Evolutionary conservation across 1,284 basidiomycete species (phyloP), one percentile per base, ranked within the genome.

Genomic region (Volvariella volvacea): DNA sequence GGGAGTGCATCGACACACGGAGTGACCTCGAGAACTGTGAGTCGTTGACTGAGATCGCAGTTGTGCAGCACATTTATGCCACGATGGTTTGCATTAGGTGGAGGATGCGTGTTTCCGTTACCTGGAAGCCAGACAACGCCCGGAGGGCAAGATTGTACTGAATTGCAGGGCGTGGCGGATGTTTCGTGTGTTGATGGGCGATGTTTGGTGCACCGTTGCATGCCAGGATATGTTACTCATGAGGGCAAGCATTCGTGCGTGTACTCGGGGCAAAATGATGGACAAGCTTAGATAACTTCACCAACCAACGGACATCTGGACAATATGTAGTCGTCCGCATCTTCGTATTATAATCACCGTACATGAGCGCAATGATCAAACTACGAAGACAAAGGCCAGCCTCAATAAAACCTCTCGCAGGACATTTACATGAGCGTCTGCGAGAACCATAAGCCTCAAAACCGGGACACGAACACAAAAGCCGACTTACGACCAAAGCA

Each of bases 1-100:
- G 67, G 67, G 74, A 77, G 48, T 77, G 74, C 48, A 52, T 78
- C 41, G 57, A 76, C 49, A 69, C 67, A 3, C 54, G 58, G 45
- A 63, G 52, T 30, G 71, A 76, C 44, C 61, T 76, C 12, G 73
- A 76, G 54, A 76, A 73, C 61, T 78, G 76, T 76, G n/a, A n/a
- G n/a, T n/a, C n/a, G n/a, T n/a, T n/a, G n/a, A n/a, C n/a, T n/a
- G n/a, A n/a, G n/a, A n/a, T n/a, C n/a, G n/a, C n/a, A n/a, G n/a
- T n/a, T n/a, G n/a, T n/a, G n/a, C n/a, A n/a, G n/a, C n/a, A n/a
- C n/a, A n/a, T n/a, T n/a, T n/a, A n/a, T n/a, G n/a, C n/a, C n/a
- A n/a, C n/a, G n/a, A n/a, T 34, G 38, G 25, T 44, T 15, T 15
- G 34, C 19, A 15, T 6, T 49, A 75, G 73, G 74, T 47, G 75